phyloP scores from a whole-genome alignment of 1,139 yeast genomes.

The Saccharomyces hybrid region DNA sequence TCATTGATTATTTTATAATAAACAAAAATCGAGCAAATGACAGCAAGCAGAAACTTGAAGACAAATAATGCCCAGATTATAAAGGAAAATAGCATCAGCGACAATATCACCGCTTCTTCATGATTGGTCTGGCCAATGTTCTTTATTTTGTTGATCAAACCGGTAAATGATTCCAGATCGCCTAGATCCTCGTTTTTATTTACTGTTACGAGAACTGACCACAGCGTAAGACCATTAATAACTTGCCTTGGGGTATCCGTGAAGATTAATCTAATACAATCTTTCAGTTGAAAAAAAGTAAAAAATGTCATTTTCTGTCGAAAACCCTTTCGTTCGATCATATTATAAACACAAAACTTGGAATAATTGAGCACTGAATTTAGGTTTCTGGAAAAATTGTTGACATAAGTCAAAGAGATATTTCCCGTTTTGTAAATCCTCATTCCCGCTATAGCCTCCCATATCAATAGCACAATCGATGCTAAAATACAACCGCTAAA shows the following conservation, averaged over 20 bases:
- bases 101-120: slow-evolving; percentile 59
- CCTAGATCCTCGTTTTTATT: slow-evolving; percentile 32
- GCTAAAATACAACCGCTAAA: slow-evolving; percentile 78
- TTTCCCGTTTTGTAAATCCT: slow-evolving; percentile 44
- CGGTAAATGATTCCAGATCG: slow-evolving; percentile 32
- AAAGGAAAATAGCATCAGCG: slow-evolving; percentile 70
- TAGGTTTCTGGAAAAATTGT: slow-evolving; percentile 51
- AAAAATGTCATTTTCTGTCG: slow-evolving; percentile 65
- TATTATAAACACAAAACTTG: slow-evolving; percentile 65
- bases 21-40: slow-evolving; percentile 50
- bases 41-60: slow-evolving; percentile 50
- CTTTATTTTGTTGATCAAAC: slow-evolving; percentile 48
- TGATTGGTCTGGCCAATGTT: slow-evolving; percentile 54
- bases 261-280: slow-evolving; percentile 56
- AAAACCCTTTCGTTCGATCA: slow-evolving; percentile 53
- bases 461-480: slow-evolving; percentile 50
- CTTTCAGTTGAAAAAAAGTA: slow-evolving; percentile 57
- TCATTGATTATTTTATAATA: slow-evolving; percentile 38
- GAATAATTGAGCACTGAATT: slow-evolving; percentile 54
- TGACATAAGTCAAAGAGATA: slow-evolving; percentile 66
- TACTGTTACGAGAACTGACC: slow-evolving; percentile 39
- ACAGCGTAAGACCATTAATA: slow-evolving; percentile 65
- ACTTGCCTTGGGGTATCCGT: slow-evolving; percentile 87
- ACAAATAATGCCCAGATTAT: slow-evolving; percentile 67
- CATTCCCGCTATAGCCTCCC: slow-evolving; percentile 55